phyloP scores from a whole-genome alignment of 148 eudicot species.

The Heliamphora exappendiculata region DNA sequence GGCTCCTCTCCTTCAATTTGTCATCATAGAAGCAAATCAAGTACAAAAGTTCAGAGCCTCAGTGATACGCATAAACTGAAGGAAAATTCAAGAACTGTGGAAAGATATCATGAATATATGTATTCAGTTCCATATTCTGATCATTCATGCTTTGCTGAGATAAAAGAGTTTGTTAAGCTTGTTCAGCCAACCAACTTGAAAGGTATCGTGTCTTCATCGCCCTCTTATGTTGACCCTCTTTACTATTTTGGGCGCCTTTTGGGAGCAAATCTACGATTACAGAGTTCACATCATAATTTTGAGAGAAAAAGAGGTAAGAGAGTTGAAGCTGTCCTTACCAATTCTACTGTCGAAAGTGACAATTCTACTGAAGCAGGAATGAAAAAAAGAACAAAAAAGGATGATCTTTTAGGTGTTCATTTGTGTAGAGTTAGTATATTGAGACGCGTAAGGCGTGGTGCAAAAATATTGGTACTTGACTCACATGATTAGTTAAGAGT shows the following conservation, averaged over 20 bases:
- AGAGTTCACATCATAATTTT: slow-evolving; percentile 15
- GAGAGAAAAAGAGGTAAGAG: slow-evolving; percentile 14
- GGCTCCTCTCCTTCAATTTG: slow-evolving; percentile 25
- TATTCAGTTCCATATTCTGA: slow-evolving; percentile 75
- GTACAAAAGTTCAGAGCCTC: slow-evolving; percentile 5
- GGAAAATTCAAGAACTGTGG: slow-evolving; percentile 28
- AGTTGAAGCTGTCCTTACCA: slow-evolving; percentile 15
- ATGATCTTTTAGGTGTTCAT: slow-evolving; percentile 26
- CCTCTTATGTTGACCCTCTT: slow-evolving; percentile 48
- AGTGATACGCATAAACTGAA: slow-evolving; percentile 5
- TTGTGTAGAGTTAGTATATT: slow-evolving; percentile 34
- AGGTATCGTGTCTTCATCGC: slow-evolving; percentile 65
- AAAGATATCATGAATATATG: slow-evolving; percentile 42
- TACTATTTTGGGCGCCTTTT: slow-evolving; percentile 50
- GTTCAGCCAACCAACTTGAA: slow-evolving; percentile 47
- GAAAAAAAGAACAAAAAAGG: slow-evolving; percentile 23
- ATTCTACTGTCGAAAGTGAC: slow-evolving; percentile 12
- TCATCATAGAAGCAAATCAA: slow-evolving; percentile 7
- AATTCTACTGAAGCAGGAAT: slow-evolving; percentile 14
- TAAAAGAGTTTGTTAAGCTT: slow-evolving; percentile 48
- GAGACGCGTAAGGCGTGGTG: slow-evolving; percentile 47
- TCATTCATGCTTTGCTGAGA: slow-evolving; percentile 67
- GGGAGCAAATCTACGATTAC: slow-evolving; percentile 23
- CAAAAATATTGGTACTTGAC: slow-evolving; percentile 39
- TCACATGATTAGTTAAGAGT: slow-evolving; percentile 11